Conservation (phyloP, 148 eudicot species). For the Cornus kousa region DNA sequence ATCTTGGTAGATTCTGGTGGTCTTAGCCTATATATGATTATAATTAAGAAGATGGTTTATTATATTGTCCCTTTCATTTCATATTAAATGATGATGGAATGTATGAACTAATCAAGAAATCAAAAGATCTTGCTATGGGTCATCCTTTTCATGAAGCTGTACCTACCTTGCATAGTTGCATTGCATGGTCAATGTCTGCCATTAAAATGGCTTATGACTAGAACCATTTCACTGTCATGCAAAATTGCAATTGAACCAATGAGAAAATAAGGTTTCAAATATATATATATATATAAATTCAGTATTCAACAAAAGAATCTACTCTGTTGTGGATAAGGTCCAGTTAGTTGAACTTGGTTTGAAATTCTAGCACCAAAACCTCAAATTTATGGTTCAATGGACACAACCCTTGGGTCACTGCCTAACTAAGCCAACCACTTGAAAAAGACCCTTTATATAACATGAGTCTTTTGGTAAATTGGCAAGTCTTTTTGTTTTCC, state of each 20-base stretch:
- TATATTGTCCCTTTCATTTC: background rate
- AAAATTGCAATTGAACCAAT: background rate
- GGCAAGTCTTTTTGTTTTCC: too few species aligned
- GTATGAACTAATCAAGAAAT: slow-evolving; percentile 20
- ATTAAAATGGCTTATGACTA: slow-evolving; percentile 23
- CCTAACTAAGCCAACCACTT: too few species aligned
- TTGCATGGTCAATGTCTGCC: slow-evolving; percentile 35
- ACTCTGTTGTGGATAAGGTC: too few species aligned
- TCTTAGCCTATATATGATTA: slow-evolving; percentile 6
- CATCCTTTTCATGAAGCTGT: slow-evolving; percentile 17
- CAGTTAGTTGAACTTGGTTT: too few species aligned
- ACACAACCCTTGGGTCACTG: too few species aligned
- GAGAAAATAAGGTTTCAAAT: too few species aligned
- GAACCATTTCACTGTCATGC: slow-evolving; percentile 16
- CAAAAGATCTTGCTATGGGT: slow-evolving; percentile 15
- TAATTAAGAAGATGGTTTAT: slow-evolving; percentile 24
- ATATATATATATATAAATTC: too few species aligned
- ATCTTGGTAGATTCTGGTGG: slow-evolving; percentile 26
- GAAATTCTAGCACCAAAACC: too few species aligned
- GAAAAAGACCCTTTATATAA: too few species aligned
- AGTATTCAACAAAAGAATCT: too few species aligned
- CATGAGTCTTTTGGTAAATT: too few species aligned
- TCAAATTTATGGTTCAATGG: too few species aligned
- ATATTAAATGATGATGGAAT: background rate
- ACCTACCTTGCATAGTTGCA: slow-evolving; percentile 21